Conservation (phyloP, 129 eudicot genomes). For the Tagetes erecta region DNA sequence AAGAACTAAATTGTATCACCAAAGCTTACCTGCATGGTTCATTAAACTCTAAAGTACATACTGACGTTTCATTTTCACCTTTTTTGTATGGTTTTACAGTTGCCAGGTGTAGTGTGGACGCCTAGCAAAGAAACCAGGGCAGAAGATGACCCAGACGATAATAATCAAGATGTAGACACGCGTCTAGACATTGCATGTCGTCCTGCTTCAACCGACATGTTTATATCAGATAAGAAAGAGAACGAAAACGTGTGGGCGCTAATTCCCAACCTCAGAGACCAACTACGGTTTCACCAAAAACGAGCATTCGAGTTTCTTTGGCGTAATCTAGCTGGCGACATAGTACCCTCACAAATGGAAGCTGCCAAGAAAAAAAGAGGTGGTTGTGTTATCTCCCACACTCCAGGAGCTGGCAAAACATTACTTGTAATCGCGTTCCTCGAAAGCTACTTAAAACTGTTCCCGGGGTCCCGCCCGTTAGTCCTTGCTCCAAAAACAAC, state of each 20-base stretch:
- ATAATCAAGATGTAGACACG: slow-evolving; percentile 40
- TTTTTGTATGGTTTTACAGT: slow-evolving; percentile 40
- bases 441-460: slow-evolving; percentile 85
- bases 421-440: slow-evolving; percentile 86
- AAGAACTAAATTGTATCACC: background rate
- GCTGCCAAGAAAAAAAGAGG: slow-evolving; percentile 58
- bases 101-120: slow-evolving; percentile 44
- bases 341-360: slow-evolving; percentile 77
- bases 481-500: slow-evolving; percentile 99
- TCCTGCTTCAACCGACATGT: slow-evolving; percentile 59
- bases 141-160: slow-evolving; percentile 54
- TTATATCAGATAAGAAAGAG: slow-evolving; percentile 47
- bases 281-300: slow-evolving; percentile 76
- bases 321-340: slow-evolving; percentile 89
- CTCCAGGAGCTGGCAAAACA: slow-evolving; percentile 99
- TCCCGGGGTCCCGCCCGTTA: slow-evolving; percentile 88
- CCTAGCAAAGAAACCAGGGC: slow-evolving; percentile 51
- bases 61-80: background rate
- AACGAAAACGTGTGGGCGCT: slow-evolving; percentile 85
- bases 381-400: slow-evolving; percentile 96
- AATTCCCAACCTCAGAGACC: slow-evolving; percentile 80
- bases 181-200: slow-evolving; percentile 48
- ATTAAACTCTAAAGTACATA: background rate
- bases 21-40: background rate
- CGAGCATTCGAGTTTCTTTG: slow-evolving; percentile 92